Evolutionary conservation across 495 filamentous ascomycete genomes (phyloP).

Genomic region (Penicillium psychrofluorescens): DNA sequence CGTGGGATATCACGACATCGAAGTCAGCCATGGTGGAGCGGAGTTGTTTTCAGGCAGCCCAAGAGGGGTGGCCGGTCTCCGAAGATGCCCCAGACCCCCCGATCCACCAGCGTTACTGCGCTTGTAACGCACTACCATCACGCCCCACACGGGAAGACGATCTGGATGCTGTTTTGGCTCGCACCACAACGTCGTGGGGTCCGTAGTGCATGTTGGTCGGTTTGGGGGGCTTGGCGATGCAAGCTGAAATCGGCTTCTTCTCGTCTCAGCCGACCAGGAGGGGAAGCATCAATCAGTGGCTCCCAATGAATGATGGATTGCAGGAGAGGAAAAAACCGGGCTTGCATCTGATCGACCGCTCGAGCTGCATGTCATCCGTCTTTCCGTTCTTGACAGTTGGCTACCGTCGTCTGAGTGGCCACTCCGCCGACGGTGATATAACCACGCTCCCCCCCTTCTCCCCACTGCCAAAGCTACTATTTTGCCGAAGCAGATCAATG

Average conservation of each 20-base stretch:
- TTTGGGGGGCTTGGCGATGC: no score
- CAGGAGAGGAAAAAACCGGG: conserved; percentile 10
- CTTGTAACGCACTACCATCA: conserved; percentile 4
- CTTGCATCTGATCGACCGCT: conserved; percentile 12
- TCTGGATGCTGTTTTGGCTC: conserved; percentile 4
- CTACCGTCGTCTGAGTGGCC: no score
- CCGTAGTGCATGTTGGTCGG: no score
- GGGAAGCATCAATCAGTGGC: background rate
- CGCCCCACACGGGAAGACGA: background rate
- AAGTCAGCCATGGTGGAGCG: no score
- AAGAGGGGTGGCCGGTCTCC: no score
- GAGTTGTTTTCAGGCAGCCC: no score
- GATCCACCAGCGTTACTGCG: conserved; percentile 4
- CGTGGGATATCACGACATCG: no score
- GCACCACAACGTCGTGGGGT: no score
- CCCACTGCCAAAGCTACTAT: conserved; percentile 4
- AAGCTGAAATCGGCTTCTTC: no score
- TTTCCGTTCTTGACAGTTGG: background rate
- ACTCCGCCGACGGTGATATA: background rate
- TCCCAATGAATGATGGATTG: background rate
- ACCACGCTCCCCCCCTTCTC: conserved; percentile 25
- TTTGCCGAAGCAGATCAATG: no score
- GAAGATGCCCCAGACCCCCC: background rate
- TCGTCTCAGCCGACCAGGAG: no score
- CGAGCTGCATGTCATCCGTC: conserved; percentile 19